These are phyloP conservation scores for Candida nanaspora DNA, from an alignment of 805 yeast genomes.

Conservation along the genomic window DNA sequence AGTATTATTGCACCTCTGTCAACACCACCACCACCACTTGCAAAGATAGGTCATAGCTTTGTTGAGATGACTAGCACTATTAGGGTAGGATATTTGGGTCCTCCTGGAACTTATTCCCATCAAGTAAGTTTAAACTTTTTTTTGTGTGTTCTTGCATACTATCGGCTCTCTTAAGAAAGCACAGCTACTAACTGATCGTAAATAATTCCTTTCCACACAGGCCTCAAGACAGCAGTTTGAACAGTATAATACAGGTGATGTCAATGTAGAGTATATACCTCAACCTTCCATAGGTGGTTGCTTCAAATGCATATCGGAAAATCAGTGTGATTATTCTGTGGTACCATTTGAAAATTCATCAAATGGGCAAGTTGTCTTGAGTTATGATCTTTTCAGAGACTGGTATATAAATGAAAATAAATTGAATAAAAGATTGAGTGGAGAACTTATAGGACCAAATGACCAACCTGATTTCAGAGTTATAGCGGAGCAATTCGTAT, in stretches of 20 bases:
- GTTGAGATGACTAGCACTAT: constrained; percentile 5
- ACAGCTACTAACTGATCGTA: neutral
- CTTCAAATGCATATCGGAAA: constrained; percentile 42
- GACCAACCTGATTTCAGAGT: constrained; percentile 37
- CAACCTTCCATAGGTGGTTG: constrained; percentile 51
- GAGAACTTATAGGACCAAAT: constrained; percentile 1
- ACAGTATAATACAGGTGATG: constrained; percentile 10
- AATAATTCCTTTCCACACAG: constrained; percentile 13
- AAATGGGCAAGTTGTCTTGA: constrained; percentile 85
- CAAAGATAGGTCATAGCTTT: neutral
- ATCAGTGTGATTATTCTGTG: constrained; percentile 56
- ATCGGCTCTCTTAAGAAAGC: too few species aligned
- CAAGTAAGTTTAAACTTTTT: constrained; percentile 41
- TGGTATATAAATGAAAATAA: constrained; percentile 32
- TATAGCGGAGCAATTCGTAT: constrained; percentile 74
- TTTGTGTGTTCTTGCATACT: too few species aligned
- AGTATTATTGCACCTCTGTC: too few species aligned
- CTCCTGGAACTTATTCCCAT: constrained; percentile 88
- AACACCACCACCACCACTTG: too few species aligned
- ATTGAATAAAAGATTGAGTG: constrained; percentile 5
- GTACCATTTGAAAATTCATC: constrained; percentile 94
- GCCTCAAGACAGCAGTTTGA: constrained; percentile 42
- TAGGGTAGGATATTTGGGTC: constrained; percentile 77
- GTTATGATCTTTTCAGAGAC: constrained; percentile 76
- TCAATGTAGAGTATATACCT: constrained; percentile 20